Evolutionary conservation across 257 asterid genomes (phyloP), one percentile per base, ranked within the genome.

Genomic region (Nicotiana sylvestris): DNA sequence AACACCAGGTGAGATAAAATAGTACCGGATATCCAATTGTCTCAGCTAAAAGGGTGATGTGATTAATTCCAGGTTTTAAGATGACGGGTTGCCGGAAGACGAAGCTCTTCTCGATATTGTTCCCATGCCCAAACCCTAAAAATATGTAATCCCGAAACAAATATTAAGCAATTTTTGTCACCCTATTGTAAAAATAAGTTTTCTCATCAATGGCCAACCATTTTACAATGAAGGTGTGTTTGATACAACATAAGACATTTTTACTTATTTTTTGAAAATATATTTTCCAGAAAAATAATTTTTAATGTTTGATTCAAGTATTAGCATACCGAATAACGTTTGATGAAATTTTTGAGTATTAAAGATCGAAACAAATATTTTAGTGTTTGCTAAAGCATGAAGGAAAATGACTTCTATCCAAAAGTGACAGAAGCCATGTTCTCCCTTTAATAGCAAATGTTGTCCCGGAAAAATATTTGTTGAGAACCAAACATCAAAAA

Each of bases 1-100:
- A 0, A 37, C 43, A 37, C 8, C 2, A 37, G 8, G 43, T 6
- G 9, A 37, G 43, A 5, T 0, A 37, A 39, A 39, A 21, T 3
- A 12, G 15, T 92, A 96, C 99, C 89, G 98, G 98, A 2, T 90
- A 89, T 85, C 99, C 99, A 37, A 92, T 91, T 17, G 94, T 88
- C 90, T 87, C 81, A 78, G 90, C 98, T 82, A 94, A 81, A n/a
- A 96, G 27, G 27, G 97, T 5, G 4, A 96, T 88, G 12, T 94
- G 82, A 85, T 96, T 96, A 11, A 0, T 33, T 25, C 98, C 99
- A 0, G 88, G 81, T 76, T 80, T 90, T 84, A 96, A 69, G 66
- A 32, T 79, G 25, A 93, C 32, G 4, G 97, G 85, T 66, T 86
- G 86, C 82, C 82, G 90, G 84, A 94, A 90, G 39, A 90, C 92